A percentile compares a stretch with the other conserved stretches of the same genome.
phyloP scores from a whole-genome alignment of 495 filamentous ascomycete species.

The Achaetomiella virescens region DNA sequence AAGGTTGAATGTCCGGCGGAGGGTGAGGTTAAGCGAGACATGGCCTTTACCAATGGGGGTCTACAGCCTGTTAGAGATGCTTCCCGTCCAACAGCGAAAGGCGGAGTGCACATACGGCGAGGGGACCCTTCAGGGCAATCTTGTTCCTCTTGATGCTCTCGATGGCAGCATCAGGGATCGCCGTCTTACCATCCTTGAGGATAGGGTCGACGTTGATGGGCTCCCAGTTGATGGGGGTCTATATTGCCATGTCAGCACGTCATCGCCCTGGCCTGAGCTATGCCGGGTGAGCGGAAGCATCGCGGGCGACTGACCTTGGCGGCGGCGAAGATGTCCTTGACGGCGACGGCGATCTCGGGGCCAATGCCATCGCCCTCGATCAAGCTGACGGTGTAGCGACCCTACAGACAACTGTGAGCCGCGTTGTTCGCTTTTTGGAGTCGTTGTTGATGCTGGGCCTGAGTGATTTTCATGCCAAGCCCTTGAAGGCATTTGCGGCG shows the following conservation, averaged over 20 bases:
- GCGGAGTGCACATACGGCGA: slow-evolving; percentile 62
- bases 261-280: slow-evolving; percentile 4
- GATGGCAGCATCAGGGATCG: slow-evolving; percentile 83
- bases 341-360: slow-evolving; percentile 92
- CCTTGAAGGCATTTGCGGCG: slow-evolving; percentile 3
- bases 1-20: slow-evolving; percentile 98
- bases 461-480: slow-evolving; percentile 40
- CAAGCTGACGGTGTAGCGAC: slow-evolving; percentile 89
- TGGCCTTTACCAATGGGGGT: slow-evolving; percentile 98
- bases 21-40: slow-evolving; percentile 96
- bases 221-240: slow-evolving; percentile 95
- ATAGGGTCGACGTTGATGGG: slow-evolving; percentile 90
- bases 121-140: slow-evolving; percentile 93
- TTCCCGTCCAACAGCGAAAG: not conserved
- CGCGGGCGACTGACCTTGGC: slow-evolving; percentile 64
- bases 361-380: slow-evolving; percentile 99
- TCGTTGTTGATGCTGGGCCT: slow-evolving; percentile 18
- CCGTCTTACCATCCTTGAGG: slow-evolving; percentile 86
- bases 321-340: slow-evolving; percentile 95
- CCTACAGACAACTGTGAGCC: slow-evolving; percentile 47
- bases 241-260: slow-evolving; percentile 8
- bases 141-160: slow-evolving; percentile 85
- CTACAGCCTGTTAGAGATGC: slow-evolving; percentile 39
- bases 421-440: not conserved
- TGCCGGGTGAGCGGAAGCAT: slow-evolving; percentile 21